These are phyloP conservation scores for Sechiopsis laciniata DNA, from an alignment of 306 rosid species.

Conservation along the genomic window DNA sequence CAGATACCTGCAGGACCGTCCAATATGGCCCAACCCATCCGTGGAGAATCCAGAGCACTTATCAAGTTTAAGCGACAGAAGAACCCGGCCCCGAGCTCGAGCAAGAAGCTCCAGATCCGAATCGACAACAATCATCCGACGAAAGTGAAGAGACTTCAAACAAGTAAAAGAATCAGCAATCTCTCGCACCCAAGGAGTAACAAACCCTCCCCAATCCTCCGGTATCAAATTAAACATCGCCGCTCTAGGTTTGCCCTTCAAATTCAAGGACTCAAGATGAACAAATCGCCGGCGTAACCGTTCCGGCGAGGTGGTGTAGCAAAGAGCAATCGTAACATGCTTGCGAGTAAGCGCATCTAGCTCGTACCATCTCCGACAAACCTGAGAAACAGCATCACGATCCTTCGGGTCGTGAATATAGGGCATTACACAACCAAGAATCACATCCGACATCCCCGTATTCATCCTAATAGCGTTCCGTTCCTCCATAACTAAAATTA, in stretches of 20 bases:
- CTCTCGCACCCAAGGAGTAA: slow-evolving; percentile 75
- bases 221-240: slow-evolving; percentile 94
- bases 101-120: slow-evolving; percentile 71
- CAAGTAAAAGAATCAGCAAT: slow-evolving; percentile 53
- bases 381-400: slow-evolving; percentile 73
- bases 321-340: slow-evolving; percentile 88
- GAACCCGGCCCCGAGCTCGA: slow-evolving; percentile 52
- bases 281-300: slow-evolving; percentile 58
- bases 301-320: slow-evolving; percentile 78
- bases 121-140: slow-evolving; percentile 89
- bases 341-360: slow-evolving; percentile 81
- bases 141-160: slow-evolving; percentile 67
- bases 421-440: slow-evolving; percentile 65
- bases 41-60: slow-evolving; percentile 94
- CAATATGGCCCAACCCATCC: slow-evolving; percentile 58
- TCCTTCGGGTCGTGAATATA: slow-evolving; percentile 71
- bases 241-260: slow-evolving; percentile 92
- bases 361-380: slow-evolving; percentile 81
- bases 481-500: slow-evolving; percentile 32
- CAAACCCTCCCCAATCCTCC: slow-evolving; percentile 94
- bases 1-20: slow-evolving; percentile 66
- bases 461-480: slow-evolving; percentile 19
- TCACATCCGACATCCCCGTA: slow-evolving; percentile 44
- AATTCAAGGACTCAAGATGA: slow-evolving; percentile 65
- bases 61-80: slow-evolving; percentile 66